phyloP scores from a whole-genome alignment of 192 early-diverging fungal genomes.

The Paraglomus occultum region DNA sequence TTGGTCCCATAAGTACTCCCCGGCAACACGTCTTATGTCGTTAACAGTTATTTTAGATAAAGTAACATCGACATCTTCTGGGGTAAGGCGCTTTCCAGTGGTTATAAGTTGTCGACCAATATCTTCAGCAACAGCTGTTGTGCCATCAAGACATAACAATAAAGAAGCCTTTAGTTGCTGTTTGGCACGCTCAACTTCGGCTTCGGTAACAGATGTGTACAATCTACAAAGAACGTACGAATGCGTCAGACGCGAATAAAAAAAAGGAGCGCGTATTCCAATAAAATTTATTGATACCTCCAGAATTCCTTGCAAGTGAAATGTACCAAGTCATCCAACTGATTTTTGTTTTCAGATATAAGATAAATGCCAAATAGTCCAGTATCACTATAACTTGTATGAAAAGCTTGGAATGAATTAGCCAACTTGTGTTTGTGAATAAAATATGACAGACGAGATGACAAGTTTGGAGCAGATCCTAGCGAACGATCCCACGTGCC shows the following conservation, averaged over 20 bases:
- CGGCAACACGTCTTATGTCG: conserved; percentile 85
- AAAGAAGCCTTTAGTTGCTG: conserved; percentile 97
- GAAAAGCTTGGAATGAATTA: conserved; percentile 99
- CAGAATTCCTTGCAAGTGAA: conserved; percentile 87
- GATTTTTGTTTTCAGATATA: conserved; percentile 75
- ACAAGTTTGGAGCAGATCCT: conserved; percentile 83
- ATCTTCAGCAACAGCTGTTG: conserved; percentile 93
- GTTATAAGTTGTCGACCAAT: conserved; percentile 97
- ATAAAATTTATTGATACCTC: conserved; percentile 18
- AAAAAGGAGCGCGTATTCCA: not conserved
- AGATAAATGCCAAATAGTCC: conserved; percentile 97
- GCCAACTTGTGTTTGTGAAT: conserved; percentile 83
- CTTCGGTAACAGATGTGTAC: conserved; percentile 76
- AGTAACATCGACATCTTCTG: conserved; percentile 82
- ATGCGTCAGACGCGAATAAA: not conserved
- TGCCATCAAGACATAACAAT: conserved; percentile 88
- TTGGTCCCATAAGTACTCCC: conserved; percentile 86
- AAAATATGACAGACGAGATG: conserved; percentile 81
- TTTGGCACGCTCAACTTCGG: conserved; percentile 96
- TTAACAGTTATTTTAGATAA: conserved; percentile 82
- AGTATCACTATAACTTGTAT: conserved; percentile 98
- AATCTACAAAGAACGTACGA: conserved; percentile 60
- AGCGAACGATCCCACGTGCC: conserved; percentile 96
- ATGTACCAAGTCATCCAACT: conserved; percentile 85
- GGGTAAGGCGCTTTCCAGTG: conserved; percentile 85